phyloP scores from a whole-genome alignment of 371 early-diverging fungal genomes.

The Mortierella sp. region DNA sequence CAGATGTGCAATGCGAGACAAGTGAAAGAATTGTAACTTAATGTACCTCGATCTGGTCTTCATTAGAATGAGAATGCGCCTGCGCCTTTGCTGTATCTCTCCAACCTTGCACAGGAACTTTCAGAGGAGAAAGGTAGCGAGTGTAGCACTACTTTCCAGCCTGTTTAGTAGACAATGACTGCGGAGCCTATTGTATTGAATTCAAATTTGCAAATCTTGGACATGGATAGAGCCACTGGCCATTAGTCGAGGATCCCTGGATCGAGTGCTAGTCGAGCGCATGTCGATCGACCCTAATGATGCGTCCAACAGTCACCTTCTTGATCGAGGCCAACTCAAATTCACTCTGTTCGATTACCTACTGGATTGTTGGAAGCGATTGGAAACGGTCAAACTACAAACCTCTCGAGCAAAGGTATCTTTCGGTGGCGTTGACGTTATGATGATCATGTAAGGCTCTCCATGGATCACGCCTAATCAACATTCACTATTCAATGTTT shows the following conservation, averaged over 20 bases:
- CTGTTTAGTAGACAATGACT: background rate
- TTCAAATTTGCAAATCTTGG: too few species aligned
- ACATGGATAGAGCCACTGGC: slow-evolving; percentile 53
- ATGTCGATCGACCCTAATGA: slow-evolving; percentile 74
- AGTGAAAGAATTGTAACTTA: too few species aligned
- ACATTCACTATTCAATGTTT: background rate
- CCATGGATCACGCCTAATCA: background rate
- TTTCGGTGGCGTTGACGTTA: background rate
- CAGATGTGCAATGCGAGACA: too few species aligned
- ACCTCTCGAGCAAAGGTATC: slow-evolving; percentile 62
- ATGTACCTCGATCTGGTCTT: background rate
- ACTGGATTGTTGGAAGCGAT: slow-evolving; percentile 76
- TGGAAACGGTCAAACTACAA: slow-evolving; percentile 41
- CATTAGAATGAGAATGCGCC: slow-evolving; percentile 35
- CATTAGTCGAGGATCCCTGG: slow-evolving; percentile 67
- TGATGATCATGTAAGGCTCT: too few species aligned
- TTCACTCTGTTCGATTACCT: slow-evolving; percentile 82
- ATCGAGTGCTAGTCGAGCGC: slow-evolving; percentile 82
- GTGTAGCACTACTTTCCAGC: slow-evolving; percentile 54
- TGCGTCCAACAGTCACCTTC: slow-evolving; percentile 44
- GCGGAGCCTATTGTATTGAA: background rate
- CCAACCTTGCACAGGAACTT: slow-evolving; percentile 36
- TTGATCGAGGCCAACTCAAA: slow-evolving; percentile 53
- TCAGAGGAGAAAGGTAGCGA: slow-evolving; percentile 19
- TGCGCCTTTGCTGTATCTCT: slow-evolving; percentile 30